Evolutionary conservation across 1,284 basidiomycete species (phyloP).

Genomic region (Gymnopus androsaceus): DNA sequence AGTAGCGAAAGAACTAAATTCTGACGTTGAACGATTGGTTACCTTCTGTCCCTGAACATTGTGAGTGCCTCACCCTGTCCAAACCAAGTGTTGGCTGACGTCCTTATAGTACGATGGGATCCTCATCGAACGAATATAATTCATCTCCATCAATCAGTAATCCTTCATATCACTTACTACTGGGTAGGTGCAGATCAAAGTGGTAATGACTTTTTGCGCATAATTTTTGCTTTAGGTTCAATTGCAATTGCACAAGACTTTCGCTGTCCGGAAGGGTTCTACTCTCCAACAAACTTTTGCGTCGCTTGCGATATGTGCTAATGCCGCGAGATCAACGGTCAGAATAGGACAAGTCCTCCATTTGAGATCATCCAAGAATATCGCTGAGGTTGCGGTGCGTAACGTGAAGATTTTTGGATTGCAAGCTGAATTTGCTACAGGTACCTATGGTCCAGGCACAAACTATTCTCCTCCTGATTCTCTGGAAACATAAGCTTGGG

Average conservation of each 20-base stretch:
- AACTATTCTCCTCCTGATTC: conserved; percentile 1
- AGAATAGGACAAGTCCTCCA: not conserved
- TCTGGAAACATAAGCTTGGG: conserved; percentile 11
- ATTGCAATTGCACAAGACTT: conserved; percentile 17
- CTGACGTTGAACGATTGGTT: conserved; percentile 53
- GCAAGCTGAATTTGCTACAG: not conserved
- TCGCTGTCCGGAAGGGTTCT: not conserved
- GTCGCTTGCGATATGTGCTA: not conserved
- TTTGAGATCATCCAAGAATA: not conserved
- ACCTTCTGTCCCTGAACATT: conserved; percentile 45
- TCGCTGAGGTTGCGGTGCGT: not conserved
- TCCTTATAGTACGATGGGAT: conserved; percentile 69
- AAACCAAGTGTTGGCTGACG: not conserved
- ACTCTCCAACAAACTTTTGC: not conserved
- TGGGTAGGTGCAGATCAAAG: no score
- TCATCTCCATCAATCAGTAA: conserved; percentile 62
- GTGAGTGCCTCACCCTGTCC: conserved; percentile 20
- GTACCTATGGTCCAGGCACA: not conserved
- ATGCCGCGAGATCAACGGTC: not conserved
- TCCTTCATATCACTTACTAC: conserved; percentile 50
- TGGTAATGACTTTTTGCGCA: no score
- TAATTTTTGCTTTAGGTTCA: no score
- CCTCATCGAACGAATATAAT: conserved; percentile 45
- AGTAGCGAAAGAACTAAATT: conserved; percentile 49
- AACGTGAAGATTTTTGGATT: no score